Evolutionary conservation across 176 grass and related monocot genomes (phyloP), one percentile per base, ranked within the genome.

Genomic region (Bonia amplexicaulis): DNA sequence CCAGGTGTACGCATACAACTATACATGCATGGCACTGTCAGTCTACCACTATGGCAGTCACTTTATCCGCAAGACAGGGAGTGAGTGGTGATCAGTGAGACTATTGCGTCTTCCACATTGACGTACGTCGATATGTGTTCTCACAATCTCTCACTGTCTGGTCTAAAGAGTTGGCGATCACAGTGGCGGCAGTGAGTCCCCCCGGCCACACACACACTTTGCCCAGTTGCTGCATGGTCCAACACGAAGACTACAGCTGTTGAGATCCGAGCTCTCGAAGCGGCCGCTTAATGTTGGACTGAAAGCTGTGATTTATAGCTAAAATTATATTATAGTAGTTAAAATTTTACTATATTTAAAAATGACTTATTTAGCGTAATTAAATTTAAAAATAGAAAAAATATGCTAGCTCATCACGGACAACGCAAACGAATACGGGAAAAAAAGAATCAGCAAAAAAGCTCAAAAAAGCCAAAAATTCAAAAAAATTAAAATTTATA

Each of bases 221-320:
- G 82, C 47, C 14, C 70, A 37, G 62, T 25, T 5, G 74, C 41
- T 26, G 63, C 64, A 65, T 82, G 83, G 88, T 86, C 64, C 83
- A 85, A 41, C 35, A 14, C 29, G 59, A 55, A 41, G 82, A 45
- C 8, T 13, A 64, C 54, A 39, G 41, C 1, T 25, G 55, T 89
- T 47, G 87, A 92, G 90, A 87, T 92, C 77, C 87, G 90, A 92
- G 85, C 65, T 87, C 88, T 90, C 78, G 91, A 37, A 82, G 74
- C 49, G 73, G 55, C 79, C 85, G 82, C 91, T 60, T 73, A 76
- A n/a, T n/a, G n/a, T n/a, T n/a, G n/a, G n/a, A n/a, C n/a, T n/a
- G n/a, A n/a, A n/a, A n/a, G n/a, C n/a, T n/a, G n/a, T n/a, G n/a
- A n/a, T n/a, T n/a, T n/a, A n/a, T n/a, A n/a, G n/a, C n/a, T n/a